phyloP scores from a whole-genome alignment of 2,329 filamentous ascomycete genomes.

The Venturia pyrina region DNA sequence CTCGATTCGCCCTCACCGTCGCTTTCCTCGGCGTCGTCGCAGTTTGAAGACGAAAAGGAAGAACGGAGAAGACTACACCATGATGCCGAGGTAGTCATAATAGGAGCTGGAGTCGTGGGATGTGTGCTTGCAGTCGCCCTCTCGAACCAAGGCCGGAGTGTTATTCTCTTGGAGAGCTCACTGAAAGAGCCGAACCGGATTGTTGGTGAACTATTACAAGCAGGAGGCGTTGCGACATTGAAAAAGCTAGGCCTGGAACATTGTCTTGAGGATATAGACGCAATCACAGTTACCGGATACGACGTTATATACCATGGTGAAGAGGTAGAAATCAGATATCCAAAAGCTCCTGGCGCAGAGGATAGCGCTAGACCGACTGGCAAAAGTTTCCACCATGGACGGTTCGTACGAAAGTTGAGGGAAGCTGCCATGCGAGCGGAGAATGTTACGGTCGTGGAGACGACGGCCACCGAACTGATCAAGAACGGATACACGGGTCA shows the following conservation, averaged over 20 bases:
- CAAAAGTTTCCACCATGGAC: conserved; percentile 82
- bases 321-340: conserved; percentile 69
- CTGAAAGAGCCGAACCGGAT: conserved; percentile 92
- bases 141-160: conserved; percentile 80
- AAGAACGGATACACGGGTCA: conserved; percentile 57
- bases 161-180: conserved; percentile 79
- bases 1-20: conserved; percentile 9
- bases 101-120: conserved; percentile 84
- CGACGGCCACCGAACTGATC: conserved; percentile 69
- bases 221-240: conserved; percentile 75
- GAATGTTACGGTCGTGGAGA: conserved; percentile 88
- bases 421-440: conserved; percentile 61
- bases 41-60: conserved; percentile 24
- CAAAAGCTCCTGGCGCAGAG: conserved; percentile 38
- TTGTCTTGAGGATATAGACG: conserved; percentile 82
- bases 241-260: conserved; percentile 68
- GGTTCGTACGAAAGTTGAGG: conserved; percentile 78
- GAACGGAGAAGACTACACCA: conserved; percentile 45
- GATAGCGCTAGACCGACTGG: conserved; percentile 53
- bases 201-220: conserved; percentile 89
- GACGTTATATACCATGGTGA: conserved; percentile 73
- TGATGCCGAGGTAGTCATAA: conserved; percentile 73
- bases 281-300: conserved; percentile 74
- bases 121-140: conserved; percentile 78
- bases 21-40: not conserved